A percentile compares a stretch with the other conserved stretches of the same genome.
These are phyloP conservation scores for Oehlia diaphana DNA, from an alignment of 192 early-diverging fungal species.

Conservation along the genomic window DNA sequence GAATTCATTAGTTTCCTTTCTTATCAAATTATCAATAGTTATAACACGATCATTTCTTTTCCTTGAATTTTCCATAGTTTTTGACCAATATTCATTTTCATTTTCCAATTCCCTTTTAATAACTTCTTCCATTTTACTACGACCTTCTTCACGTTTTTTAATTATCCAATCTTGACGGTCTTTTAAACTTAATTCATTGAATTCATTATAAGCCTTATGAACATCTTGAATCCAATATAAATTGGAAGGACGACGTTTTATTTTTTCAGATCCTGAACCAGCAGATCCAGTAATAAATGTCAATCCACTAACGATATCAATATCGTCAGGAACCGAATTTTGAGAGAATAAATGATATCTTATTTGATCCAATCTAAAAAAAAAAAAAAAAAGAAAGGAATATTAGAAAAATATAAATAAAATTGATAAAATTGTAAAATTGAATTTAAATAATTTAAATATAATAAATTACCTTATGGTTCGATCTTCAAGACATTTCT, in stretches of 20 bases:
- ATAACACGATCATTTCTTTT: not conserved
- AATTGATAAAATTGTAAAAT: too few species aligned
- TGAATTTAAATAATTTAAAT: too few species aligned
- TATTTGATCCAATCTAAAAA: constrained; percentile 13
- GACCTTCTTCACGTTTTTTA: not conserved
- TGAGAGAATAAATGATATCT: not conserved
- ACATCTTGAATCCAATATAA: constrained; percentile 8
- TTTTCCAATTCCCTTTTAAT: not conserved
- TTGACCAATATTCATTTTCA: constrained; percentile 8
- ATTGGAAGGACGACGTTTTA: constrained; percentile 5
- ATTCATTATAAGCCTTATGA: not conserved
- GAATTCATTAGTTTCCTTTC: constrained; percentile 6
- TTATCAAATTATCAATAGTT: constrained; percentile 6
- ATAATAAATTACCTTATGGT: not conserved
- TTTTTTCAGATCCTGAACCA: not conserved
- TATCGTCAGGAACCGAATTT: constrained; percentile 14
- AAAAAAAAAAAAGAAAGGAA: not conserved
- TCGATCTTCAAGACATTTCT: not conserved
- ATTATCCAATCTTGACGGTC: constrained; percentile 1
- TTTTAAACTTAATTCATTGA: not conserved
- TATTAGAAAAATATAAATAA: too few species aligned
- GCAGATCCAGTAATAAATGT: not conserved
- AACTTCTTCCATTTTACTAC: constrained; percentile 3
- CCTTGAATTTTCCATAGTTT: not conserved
- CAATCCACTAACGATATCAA: not conserved